Base-by-base conservation (phyloP, 2,329 filamentous ascomycete genomes). In the Helotiales sp. region DNA sequence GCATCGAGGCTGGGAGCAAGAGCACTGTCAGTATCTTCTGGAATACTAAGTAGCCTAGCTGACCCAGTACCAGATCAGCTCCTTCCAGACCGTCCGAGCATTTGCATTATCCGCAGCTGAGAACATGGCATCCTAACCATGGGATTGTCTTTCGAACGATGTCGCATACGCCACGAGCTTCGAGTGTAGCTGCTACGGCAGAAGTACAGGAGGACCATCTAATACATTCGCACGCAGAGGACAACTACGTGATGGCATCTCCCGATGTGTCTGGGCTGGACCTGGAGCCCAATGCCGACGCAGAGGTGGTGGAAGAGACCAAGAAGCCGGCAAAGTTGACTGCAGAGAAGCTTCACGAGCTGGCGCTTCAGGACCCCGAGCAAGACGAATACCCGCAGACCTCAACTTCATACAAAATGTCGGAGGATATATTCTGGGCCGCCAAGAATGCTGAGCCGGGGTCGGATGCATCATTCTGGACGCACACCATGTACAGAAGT, bases 401-500 rank as follows among this genome's bases (percentile, higher is more conserved):
- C 3, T 67, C 69, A 0, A 68, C 79, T 5, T 69, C 75, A 0
- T 84, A 75, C 68, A 78, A 79, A 57, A 79, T 85, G 44, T 71
- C 74, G 1, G 68, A 75, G 29, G 71, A 78, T 2, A 58, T 74
- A 19, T 83, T 83, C 59, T 68, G 73, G 4, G 73, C 74, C 1
- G 84, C 84, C 1, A 79, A 77, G 59, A 68, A 73, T 4, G 79
- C 81, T 1, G 64, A 72, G 0, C 63, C 72, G 5, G 81, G 75
- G 9, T 75, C 77, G 0, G 67, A 58, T 9, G 73, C 73, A 48
- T 86, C 84, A 0, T 90, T 79, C 69, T 95, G 89, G 89, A 84
- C 81, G 1, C 83, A 92, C 70, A 77, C 69, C 1, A 72, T 91
- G 55, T 95, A 93, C 69, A 81, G 84, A 9, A 81, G 81, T 4